phyloP scores from a whole-genome alignment of 495 filamentous ascomycete genomes.

The Podospora conica region DNA sequence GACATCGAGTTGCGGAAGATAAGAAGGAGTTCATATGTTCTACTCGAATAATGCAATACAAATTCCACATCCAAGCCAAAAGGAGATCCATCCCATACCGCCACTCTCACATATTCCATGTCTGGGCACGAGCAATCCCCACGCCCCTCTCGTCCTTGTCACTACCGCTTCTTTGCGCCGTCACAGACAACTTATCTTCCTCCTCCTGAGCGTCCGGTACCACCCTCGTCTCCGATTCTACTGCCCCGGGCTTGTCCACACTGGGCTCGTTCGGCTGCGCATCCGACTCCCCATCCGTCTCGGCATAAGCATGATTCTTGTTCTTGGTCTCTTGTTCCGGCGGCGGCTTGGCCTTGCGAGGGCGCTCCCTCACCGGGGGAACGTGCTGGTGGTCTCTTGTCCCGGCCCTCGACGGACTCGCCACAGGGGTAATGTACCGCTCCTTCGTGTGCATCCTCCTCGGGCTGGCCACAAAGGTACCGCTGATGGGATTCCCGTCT shows the following conservation, averaged over 20 bases:
- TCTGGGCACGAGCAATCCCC: background rate
- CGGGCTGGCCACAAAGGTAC: background rate
- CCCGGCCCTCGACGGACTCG: background rate
- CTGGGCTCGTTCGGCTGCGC: background rate
- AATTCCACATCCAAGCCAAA: background rate
- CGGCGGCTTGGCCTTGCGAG: background rate
- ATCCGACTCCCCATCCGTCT: background rate
- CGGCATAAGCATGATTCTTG: background rate
- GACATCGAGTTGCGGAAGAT: background rate
- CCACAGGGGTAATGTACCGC: background rate
- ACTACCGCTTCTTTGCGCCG: background rate
- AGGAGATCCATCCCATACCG: background rate
- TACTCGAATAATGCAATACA: background rate
- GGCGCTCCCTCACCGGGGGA: background rate
- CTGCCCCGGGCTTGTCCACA: too few species aligned
- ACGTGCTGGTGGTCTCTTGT: background rate
- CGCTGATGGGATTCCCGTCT: background rate
- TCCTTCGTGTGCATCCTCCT: background rate
- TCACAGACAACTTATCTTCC: background rate
- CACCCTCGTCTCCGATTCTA: background rate
- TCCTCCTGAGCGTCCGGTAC: background rate
- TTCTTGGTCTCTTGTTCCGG: background rate
- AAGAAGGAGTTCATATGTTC: background rate
- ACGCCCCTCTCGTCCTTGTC: background rate
- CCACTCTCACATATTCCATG: background rate